phyloP scores from a whole-genome alignment of 169 alveolate species.

The Plasmodium malariae region DNA sequence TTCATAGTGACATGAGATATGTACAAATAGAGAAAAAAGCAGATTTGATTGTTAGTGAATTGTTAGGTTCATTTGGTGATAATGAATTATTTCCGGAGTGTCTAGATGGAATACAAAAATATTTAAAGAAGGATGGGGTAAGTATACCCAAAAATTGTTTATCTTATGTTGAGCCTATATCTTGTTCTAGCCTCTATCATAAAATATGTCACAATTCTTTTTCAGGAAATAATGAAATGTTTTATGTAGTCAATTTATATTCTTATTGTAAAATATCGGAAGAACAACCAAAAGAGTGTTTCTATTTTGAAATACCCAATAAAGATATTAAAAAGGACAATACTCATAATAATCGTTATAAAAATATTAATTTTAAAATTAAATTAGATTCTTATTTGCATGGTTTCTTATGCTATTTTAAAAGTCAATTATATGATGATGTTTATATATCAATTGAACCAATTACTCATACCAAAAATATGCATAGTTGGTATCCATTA shows the following conservation, averaged over 20 bases:
- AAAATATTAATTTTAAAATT: slow-evolving; percentile 74
- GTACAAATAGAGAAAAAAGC: slow-evolving; percentile 76
- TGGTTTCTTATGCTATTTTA: slow-evolving; percentile 86
- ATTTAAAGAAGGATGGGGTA: slow-evolving; percentile 70
- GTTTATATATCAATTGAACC: slow-evolving; percentile 82
- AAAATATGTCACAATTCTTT: slow-evolving; percentile 78
- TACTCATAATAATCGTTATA: slow-evolving; percentile 80
- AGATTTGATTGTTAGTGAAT: slow-evolving; percentile 85
- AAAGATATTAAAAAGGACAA: slow-evolving; percentile 14
- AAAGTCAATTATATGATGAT: slow-evolving; percentile 78
- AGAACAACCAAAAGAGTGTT: slow-evolving; percentile 77
- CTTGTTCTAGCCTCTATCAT: slow-evolving; percentile 82
- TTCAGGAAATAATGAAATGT: slow-evolving; percentile 72
- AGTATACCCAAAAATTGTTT: slow-evolving; percentile 83
- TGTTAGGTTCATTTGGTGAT: slow-evolving; percentile 87
- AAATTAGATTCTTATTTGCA: slow-evolving; percentile 79
- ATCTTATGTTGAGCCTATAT: slow-evolving; percentile 83
- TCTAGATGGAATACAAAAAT: slow-evolving; percentile 81
- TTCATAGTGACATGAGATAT: slow-evolving; percentile 84
- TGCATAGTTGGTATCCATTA: slow-evolving; percentile 87
- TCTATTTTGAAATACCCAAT: slow-evolving; percentile 28
- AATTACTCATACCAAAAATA: slow-evolving; percentile 62
- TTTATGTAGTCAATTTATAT: slow-evolving; percentile 68
- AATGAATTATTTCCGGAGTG: slow-evolving; percentile 88
- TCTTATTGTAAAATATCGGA: slow-evolving; percentile 77